phyloP scores from a whole-genome alignment of 305 asterid species.

The Solanum hybrid region DNA sequence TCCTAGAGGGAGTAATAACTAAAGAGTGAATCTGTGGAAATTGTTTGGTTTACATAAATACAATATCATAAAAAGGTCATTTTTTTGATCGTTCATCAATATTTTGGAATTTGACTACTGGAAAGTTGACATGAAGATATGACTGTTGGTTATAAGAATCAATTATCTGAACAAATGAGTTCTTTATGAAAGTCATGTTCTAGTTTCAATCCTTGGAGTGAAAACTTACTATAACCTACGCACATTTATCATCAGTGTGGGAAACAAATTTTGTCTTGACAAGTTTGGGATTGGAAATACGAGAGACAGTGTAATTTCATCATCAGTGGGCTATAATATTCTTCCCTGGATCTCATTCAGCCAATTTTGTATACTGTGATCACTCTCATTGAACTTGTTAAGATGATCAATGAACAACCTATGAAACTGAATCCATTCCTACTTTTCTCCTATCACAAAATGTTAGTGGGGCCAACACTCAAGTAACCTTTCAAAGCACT shows the following conservation, averaged over 20 bases:
- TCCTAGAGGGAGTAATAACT: background rate
- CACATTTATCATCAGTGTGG: background rate
- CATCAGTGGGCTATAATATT: background rate
- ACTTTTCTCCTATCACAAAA: background rate
- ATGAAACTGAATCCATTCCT: background rate
- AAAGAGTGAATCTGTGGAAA: background rate
- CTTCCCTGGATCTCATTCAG: conserved; percentile 1
- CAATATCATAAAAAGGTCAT: background rate
- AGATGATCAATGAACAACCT: background rate
- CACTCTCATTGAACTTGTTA: background rate
- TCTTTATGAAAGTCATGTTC: background rate
- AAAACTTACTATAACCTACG: background rate
- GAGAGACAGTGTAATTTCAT: background rate
- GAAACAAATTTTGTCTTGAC: background rate
- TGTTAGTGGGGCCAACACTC: background rate
- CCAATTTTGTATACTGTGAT: background rate
- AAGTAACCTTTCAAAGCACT: background rate
- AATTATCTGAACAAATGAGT: background rate
- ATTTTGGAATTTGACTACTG: background rate
- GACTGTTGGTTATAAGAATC: background rate
- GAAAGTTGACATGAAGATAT: background rate
- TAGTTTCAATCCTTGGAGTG: background rate
- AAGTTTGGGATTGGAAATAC: background rate
- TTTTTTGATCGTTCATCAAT: background rate
- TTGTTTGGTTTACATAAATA: background rate